These are phyloP conservation scores for Amoebophrya sp. DNA, from an alignment of 169 alveolate species.

Conservation along the genomic window DNA sequence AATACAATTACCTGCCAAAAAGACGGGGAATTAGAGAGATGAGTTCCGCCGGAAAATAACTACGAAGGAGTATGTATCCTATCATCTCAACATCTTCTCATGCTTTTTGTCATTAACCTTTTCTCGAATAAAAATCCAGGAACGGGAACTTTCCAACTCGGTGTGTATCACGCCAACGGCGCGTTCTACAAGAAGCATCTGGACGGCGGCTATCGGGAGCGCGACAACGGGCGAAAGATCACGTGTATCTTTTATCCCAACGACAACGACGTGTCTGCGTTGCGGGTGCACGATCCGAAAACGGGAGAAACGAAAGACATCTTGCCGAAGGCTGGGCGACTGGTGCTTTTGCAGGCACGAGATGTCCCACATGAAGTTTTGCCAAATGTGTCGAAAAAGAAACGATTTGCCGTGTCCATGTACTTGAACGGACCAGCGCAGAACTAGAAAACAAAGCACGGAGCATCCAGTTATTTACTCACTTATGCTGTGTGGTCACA, in stretches of 20 bases:
- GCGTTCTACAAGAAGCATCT: constrained; percentile 24
- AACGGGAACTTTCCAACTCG: constrained; percentile 11
- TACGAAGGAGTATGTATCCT: too few relatives aligned
- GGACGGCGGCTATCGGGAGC: constrained; percentile 28
- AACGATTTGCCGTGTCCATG: background rate
- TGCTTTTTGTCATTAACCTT: too few relatives aligned
- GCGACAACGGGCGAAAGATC: constrained; percentile 45
- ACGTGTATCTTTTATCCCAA: constrained; percentile 45
- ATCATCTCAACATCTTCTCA: too few relatives aligned
- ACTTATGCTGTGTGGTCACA: too few relatives aligned
- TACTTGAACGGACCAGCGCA: background rate
- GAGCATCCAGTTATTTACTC: too few relatives aligned
- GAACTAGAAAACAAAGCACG: too few relatives aligned
- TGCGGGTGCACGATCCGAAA: constrained; percentile 19
- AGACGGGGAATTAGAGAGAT: too few relatives aligned
- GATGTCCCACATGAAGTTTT: constrained; percentile 41
- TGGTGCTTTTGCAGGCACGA: constrained; percentile 34
- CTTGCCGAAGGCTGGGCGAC: background rate
- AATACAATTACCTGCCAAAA: too few relatives aligned
- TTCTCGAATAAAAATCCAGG: background rate
- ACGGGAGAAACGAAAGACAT: too few relatives aligned
- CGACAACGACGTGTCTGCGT: too few relatives aligned
- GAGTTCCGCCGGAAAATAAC: too few relatives aligned
- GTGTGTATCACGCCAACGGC: constrained; percentile 23
- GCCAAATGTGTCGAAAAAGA: background rate